These are phyloP conservation scores for Dendrobium huoshanense DNA, from an alignment of 106 monocot species.

Conservation along the genomic window DNA sequence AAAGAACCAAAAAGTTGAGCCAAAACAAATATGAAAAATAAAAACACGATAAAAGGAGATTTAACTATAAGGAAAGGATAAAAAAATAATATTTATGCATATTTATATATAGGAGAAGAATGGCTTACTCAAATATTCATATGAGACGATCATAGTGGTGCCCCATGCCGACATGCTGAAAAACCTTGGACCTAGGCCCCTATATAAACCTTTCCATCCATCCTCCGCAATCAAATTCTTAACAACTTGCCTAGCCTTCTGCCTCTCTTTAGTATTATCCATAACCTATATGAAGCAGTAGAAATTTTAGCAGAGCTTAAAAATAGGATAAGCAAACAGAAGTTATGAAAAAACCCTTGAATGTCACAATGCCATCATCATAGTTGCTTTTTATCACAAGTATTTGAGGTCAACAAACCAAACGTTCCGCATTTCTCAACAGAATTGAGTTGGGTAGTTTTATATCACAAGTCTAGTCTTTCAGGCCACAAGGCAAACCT, in stretches of 20 bases:
- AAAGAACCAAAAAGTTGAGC: background rate
- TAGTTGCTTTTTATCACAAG: no score
- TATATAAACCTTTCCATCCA: slow-evolving; percentile 87
- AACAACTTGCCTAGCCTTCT: slow-evolving; percentile 44
- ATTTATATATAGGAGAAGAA: slow-evolving; percentile 3
- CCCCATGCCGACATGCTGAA: slow-evolving; percentile 88
- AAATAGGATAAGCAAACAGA: no score
- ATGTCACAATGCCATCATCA: no score
- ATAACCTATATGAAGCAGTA: slow-evolving; percentile 33
- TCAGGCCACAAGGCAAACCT: no score
- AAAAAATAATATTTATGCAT: no score
- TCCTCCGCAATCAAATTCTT: slow-evolving; percentile 67
- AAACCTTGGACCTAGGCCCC: slow-evolving; percentile 80
- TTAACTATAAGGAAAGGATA: background rate
- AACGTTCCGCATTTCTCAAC: no score
- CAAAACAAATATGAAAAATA: background rate
- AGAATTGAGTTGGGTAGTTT: no score
- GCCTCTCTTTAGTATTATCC: slow-evolving; percentile 33
- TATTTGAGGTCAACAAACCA: no score
- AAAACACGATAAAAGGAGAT: background rate
- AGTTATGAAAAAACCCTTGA: no score
- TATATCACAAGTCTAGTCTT: no score
- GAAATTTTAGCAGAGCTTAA: background rate
- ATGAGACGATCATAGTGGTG: slow-evolving; percentile 76
- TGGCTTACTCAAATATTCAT: slow-evolving; percentile 73